phyloP scores from a whole-genome alignment of 352 stramenopile genomes.

The Pythium dissotocum region DNA sequence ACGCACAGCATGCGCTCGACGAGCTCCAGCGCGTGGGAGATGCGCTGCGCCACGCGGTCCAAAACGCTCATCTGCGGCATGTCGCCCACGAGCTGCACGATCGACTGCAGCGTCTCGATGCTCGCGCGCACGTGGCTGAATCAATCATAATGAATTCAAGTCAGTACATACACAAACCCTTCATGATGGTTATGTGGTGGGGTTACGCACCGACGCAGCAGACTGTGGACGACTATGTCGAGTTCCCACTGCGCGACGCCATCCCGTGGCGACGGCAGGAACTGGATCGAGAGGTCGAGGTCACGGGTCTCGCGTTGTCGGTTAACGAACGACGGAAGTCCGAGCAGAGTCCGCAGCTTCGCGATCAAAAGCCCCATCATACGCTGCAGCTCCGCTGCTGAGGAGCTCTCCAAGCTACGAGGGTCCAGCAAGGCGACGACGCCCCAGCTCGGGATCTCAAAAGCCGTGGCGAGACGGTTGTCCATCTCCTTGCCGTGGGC shows the following conservation, averaged over 20 bases:
- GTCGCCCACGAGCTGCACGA: constrained; percentile 62
- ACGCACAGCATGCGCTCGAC: constrained; percentile 59
- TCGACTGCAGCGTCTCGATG: constrained; percentile 72
- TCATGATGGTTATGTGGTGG: neutral
- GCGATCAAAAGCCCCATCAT: constrained; percentile 73
- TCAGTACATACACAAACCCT: neutral
- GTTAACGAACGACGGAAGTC: constrained; percentile 50
- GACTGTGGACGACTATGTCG: constrained; percentile 47
- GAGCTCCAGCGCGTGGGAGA: constrained; percentile 46
- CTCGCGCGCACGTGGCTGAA: constrained; percentile 51
- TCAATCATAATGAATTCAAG: too few relatives aligned
- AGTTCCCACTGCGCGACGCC: constrained; percentile 78
- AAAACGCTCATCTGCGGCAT: constrained; percentile 78
- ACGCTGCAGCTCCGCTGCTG: constrained; percentile 39
- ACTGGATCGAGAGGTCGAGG: constrained; percentile 18
- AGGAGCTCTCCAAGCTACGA: constrained; percentile 15
- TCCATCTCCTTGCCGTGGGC: neutral
- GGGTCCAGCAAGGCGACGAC: constrained; percentile 62
- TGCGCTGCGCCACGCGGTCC: constrained; percentile 56
- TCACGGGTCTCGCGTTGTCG: constrained; percentile 19
- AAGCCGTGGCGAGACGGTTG: constrained; percentile 42
- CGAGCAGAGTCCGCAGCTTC: constrained; percentile 62
- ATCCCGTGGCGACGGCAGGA: constrained; percentile 49
- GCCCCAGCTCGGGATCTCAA: constrained; percentile 73
- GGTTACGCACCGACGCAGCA: constrained; percentile 42